Base-by-base conservation (phyloP, 305 asterid species). In the Plantago coronopus region DNA sequence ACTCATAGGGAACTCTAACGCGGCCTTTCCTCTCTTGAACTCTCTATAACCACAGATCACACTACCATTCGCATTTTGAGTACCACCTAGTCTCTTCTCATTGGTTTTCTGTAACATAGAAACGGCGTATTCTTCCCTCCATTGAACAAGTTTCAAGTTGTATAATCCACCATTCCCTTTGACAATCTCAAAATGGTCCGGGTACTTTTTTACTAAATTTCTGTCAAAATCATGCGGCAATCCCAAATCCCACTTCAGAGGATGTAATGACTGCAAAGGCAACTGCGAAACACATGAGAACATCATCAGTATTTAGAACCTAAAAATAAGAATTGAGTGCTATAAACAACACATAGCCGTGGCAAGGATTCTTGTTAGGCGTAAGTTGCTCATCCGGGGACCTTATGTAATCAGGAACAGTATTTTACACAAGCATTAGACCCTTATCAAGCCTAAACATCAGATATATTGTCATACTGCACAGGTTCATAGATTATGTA, bases 241-340 rank as follows among this genome's bases (percentile, higher is more conserved):
- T 47, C 98, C 97, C 21, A 93, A 76, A 78, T 93, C 98, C 96
- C 97, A 89, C 79, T 87, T 93, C 62, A 93, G 67, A 7, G 82
- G 86, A 74, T 84, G 89, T 25, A 91, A 64, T 19, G 89, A 75
- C 61, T 76, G 81, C 67, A 89, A 59, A 29, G 94, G 94, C 66
- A 86, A 76, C 95, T 91, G 81, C 25, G 19, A 31, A 55, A 59
- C 55, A 76, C 51, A 53, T 12, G 57, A 56, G 51, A 20, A 9
- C 63, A 67, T n/a, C n/a, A n/a, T n/a, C n/a, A n/a, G n/a, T n/a
- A n/a, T n/a, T n/a, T n/a, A n/a, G n/a, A n/a, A n/a, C n/a, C n/a
- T n/a, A n/a, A n/a, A n/a, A n/a, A n/a, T n/a, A n/a, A n/a, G n/a
- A n/a, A n/a, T n/a, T n/a, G n/a, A n/a, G n/a, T n/a, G n/a, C n/a